Conservation (phyloP, 345 rosid genomes). For the Dipteronia dyeriana region DNA sequence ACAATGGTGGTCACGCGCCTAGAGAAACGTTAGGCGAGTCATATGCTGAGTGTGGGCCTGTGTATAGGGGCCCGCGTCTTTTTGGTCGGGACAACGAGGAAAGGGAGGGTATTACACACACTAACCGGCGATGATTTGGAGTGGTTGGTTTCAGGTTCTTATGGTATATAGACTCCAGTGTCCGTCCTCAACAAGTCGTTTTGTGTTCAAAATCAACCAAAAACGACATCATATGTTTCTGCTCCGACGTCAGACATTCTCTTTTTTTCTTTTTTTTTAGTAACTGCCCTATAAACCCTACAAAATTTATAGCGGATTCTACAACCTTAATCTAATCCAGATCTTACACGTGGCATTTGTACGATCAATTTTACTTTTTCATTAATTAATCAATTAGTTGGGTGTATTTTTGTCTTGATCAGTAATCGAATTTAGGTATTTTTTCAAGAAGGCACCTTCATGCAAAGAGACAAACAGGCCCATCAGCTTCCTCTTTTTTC, state of each 20-base stretch:
- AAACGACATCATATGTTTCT: not conserved
- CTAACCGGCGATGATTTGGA: not conserved
- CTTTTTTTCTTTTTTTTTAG: not conserved
- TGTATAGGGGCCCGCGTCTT: not conserved
- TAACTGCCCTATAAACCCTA: not conserved
- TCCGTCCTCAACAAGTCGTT: not conserved
- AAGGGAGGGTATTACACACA: not conserved
- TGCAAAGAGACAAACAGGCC: not conserved
- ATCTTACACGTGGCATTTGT: not conserved
- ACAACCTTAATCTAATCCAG: not conserved
- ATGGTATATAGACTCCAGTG: not conserved
- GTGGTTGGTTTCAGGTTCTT: not conserved
- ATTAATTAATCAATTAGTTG: not conserved
- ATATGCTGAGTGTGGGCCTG: not conserved
- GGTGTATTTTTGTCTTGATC: not conserved
- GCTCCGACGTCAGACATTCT: not conserved
- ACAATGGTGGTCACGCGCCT: not conserved
- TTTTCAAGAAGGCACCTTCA: not conserved
- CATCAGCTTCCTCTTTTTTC: not conserved
- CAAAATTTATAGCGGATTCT: not conserved
- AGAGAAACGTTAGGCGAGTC: not conserved
- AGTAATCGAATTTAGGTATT: not conserved
- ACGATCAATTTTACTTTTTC: not conserved
- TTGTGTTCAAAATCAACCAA: not conserved
- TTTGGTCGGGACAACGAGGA: constrained; percentile 4